Evolutionary conservation across 176 grass and related monocot species (phyloP), one percentile per base, ranked within the genome.

Genomic region (Musa itinerans): DNA sequence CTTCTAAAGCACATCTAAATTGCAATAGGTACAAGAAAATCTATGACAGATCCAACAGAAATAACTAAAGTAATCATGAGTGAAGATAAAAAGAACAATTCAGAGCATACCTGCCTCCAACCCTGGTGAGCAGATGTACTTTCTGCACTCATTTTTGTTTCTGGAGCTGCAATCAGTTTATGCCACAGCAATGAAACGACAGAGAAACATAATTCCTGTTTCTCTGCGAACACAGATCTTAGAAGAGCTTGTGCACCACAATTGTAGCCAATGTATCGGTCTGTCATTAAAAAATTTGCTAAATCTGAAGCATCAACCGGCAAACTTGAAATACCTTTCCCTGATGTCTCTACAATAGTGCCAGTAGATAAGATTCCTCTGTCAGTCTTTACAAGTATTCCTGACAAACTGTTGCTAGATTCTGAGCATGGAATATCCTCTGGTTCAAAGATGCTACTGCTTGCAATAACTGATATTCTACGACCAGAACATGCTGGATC

Each of bases 111-210:
- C 95, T 99, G 90, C 64, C 95, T 91, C 95, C 95, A 99, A 64
- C 91, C 95, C 80, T 99, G 95, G 76, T 99, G 95, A 84, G 96
- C 91, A 61, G 96, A 99, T 58, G 96, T 99, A 86, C 96, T 92
- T 87, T 94, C 96, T 65, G 88, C 90, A 86, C 84, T 89, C 96
- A 99, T 99, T 89, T 99, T 85, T 79, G 86, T 94, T 86, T 99
- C 96, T 11, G 96, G 96, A 68, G 91, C 89, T 76, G 83, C 91
- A 75, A 99, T 89, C 73, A 99, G 86, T 78, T 99, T 99, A 76
- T 89, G 91, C 96, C 96, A 99, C 78, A 99, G 84, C 85, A 99
- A 83, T 1, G 90, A 92, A 74, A 99, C 91, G 79, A 99, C 96
- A 78, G 96, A 99, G 77, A 99, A 99, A 70, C 96, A 99, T 48